Evolutionary conservation across 176 grass and related monocot species (phyloP).

Genomic region (Aegilops sharonensis): DNA sequence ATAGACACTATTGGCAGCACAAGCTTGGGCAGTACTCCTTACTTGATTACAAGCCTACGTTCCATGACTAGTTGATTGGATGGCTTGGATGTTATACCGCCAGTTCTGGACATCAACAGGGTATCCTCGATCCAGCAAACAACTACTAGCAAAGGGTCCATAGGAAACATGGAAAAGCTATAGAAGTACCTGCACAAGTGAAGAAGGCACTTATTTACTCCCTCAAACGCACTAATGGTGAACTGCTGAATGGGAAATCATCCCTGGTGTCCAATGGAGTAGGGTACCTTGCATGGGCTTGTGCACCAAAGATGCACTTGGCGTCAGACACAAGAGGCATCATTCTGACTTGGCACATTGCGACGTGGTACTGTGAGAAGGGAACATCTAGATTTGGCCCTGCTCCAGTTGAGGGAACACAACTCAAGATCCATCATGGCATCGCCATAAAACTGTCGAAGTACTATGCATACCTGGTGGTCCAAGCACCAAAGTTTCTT

Average conservation of each 20-base stretch:
- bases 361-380: constrained; percentile 7
- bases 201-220: neutral
- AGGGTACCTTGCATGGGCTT: neutral
- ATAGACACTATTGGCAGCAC: neutral
- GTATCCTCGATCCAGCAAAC: neutral
- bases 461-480: neutral
- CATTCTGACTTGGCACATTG: constrained; percentile 11
- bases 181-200: neutral
- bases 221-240: neutral
- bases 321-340: neutral
- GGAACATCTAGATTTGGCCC: neutral
- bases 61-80: neutral
- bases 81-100: no score
- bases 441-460: neutral
- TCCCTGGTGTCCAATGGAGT: neutral
- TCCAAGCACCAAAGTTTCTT: neutral
- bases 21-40: neutral
- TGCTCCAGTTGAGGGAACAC: neutral
- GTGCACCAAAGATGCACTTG: neutral
- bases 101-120: no score
- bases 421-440: neutral
- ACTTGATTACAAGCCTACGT: constrained; percentile 4
- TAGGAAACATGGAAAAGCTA: neutral
- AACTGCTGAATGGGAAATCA: neutral
- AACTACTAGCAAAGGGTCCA: neutral